These are phyloP conservation scores for Ceratocystiopsis minuta DNA, from an alignment of 2,329 filamentous ascomycete species.

Conservation along the genomic window DNA sequence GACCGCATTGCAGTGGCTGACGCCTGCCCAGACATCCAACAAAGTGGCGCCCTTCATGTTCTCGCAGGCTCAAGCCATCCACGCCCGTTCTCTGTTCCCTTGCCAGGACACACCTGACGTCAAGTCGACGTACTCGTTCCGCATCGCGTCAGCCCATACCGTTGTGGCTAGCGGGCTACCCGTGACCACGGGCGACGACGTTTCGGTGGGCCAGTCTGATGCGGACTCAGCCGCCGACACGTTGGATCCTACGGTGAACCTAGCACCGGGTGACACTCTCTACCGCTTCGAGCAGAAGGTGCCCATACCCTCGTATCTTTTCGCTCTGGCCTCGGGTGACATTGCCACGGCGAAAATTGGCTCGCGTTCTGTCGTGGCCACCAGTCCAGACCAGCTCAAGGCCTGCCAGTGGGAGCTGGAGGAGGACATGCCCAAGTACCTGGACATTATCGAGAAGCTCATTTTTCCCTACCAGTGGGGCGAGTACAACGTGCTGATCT, in stretches of 20 bases:
- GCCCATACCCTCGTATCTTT: slow-evolving; percentile 86
- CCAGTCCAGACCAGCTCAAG: slow-evolving; percentile 70
- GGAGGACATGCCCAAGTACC: slow-evolving; percentile 75
- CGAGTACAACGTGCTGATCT: slow-evolving; percentile 80
- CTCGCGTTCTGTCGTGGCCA: slow-evolving; percentile 66
- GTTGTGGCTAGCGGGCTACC: slow-evolving; percentile 80
- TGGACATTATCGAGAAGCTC: slow-evolving; percentile 63
- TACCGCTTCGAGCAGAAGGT: slow-evolving; percentile 83
- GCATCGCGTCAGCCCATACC: slow-evolving; percentile 67
- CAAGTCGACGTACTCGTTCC: slow-evolving; percentile 88
- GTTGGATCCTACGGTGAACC: slow-evolving; percentile 7
- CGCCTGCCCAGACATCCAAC: slow-evolving; percentile 82
- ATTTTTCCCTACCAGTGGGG: slow-evolving; percentile 88
- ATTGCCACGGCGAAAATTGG: slow-evolving; percentile 75
- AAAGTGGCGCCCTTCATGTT: slow-evolving; percentile 96
- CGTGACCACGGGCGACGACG: slow-evolving; percentile 11
- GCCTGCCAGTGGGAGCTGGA: slow-evolving; percentile 85
- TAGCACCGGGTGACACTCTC: slow-evolving; percentile 39
- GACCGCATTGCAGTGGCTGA: slow-evolving; percentile 90
- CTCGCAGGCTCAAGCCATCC: slow-evolving; percentile 93
- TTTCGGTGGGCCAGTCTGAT: background rate
- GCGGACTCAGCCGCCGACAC: too few relatives aligned
- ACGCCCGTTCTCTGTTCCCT: slow-evolving; percentile 82
- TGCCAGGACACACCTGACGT: slow-evolving; percentile 96
- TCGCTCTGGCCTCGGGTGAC: slow-evolving; percentile 78